Evolutionary conservation across 1,284 basidiomycete species (phyloP), one percentile per base, ranked within the genome.

Genomic region (Cryptococcus hybrid): DNA sequence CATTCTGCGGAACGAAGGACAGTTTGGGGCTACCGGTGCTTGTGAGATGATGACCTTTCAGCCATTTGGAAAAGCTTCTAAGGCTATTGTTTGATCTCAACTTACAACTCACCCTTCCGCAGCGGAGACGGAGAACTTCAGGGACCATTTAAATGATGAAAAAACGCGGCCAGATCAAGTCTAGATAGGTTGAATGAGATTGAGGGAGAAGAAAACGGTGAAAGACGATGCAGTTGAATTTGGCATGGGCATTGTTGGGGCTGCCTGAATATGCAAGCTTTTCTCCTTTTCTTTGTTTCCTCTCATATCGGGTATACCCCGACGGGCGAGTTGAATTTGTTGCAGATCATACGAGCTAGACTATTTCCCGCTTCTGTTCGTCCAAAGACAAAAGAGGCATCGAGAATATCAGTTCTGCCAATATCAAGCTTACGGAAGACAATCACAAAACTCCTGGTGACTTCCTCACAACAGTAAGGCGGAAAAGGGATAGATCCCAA

Each of bases 351-450:
- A 42, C 46, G 7, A 24, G 12, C 24, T 58, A 75, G 73, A 77
- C 83, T 46, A 78, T 85, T 51, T 83, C 84, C 0, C 80, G 85
- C 47, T 83, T 84, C 1, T 84, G 84, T 4, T 83, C 82, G 2
- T 82, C 82, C 46, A 79, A 77, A 55, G 63, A 69, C 36, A 60
- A 64, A 18, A 78, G 84, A 36, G 81, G 80, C 6, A 57, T 78
- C 39, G 80, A 84, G 67, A 85, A 85, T 63, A 63, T 79, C 13
- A 68, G 67, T 3, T 79, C 79, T 0, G 81, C 77, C 7, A 74
- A 80, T 8, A 74, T 85, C 57, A 74, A 69, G 52, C 74, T 85
- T 24, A 76, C 76, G 0, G 24, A 24, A 24, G 24, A 24, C 24
- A 24, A 24, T 24, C 7, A 12, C 30, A 5, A 34, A n/a, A 45